These are phyloP conservation scores for Yamadazyma scolyti DNA, from an alignment of 805 yeast genomes.

Conservation along the genomic window DNA sequence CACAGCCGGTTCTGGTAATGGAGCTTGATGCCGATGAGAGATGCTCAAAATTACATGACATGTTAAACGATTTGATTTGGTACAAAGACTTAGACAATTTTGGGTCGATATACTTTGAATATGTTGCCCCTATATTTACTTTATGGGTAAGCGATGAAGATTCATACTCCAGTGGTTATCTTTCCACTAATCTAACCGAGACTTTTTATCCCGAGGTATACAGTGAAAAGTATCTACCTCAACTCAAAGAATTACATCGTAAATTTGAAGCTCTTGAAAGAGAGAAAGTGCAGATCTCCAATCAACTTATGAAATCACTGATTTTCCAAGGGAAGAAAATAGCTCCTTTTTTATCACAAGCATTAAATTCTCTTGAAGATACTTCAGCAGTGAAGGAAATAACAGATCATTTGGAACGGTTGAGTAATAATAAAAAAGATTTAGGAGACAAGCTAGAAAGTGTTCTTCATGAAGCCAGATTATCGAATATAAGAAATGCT, in stretches of 20 bases:
- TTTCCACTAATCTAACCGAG: constrained; percentile 26
- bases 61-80: constrained; percentile 38
- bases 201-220: constrained; percentile 34
- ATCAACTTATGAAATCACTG: constrained; percentile 26
- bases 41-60: constrained; percentile 21
- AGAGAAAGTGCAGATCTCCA: constrained; percentile 17
- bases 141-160: constrained; percentile 25
- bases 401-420: too few species aligned
- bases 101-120: constrained; percentile 24
- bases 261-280: constrained; percentile 12
- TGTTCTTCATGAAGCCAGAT: constrained; percentile 9
- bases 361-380: constrained; percentile 15
- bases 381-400: too few species aligned
- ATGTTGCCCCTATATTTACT: constrained; percentile 29
- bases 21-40: constrained; percentile 31
- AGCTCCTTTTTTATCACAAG: constrained; percentile 20
- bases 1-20: constrained; percentile 20
- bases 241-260: constrained; percentile 18
- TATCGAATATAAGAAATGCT: constrained; percentile 8
- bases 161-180: constrained; percentile 3
- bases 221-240: constrained; percentile 16
- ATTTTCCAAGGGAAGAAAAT: constrained; percentile 40
- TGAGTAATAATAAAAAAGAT: too few species aligned
- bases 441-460: not conserved
- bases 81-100: constrained; percentile 23